A percentile compares a stretch with the other conserved stretches of the same genome.
Conservation (phyloP, 805 yeast genomes). For the Nakazawaea ernobii region DNA sequence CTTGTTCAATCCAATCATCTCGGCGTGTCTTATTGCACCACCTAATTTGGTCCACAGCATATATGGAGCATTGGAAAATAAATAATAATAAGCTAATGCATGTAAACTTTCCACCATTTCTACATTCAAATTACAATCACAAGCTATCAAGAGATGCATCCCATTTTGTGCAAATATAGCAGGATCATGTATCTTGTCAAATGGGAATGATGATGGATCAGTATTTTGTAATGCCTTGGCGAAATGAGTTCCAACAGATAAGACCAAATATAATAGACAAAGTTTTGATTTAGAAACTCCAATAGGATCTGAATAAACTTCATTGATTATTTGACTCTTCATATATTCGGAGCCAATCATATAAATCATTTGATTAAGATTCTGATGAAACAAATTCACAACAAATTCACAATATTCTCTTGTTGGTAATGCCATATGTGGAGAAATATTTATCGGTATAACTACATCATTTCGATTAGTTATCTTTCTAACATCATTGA, state of each 20-base stretch:
- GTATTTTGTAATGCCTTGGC: slow-evolving; percentile 23
- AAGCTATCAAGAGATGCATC: slow-evolving; percentile 22
- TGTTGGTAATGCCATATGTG: slow-evolving; percentile 25
- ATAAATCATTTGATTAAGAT: slow-evolving; percentile 34
- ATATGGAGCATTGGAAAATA: slow-evolving; percentile 31
- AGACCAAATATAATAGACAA: slow-evolving; percentile 31
- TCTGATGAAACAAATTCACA: slow-evolving; percentile 27
- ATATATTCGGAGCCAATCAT: slow-evolving; percentile 31
- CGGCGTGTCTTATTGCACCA: slow-evolving; percentile 35
- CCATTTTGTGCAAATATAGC: slow-evolving; percentile 31
- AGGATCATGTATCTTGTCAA: slow-evolving; percentile 21
- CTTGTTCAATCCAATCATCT: slow-evolving; percentile 35
- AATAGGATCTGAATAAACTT: slow-evolving; percentile 27
- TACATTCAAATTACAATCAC: slow-evolving; percentile 32
- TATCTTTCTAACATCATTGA: not conserved
- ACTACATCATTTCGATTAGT: slow-evolving; percentile 2
- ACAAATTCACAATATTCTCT: slow-evolving; percentile 24
- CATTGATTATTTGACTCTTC: slow-evolving; percentile 21
- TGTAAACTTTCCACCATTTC: slow-evolving; percentile 29
- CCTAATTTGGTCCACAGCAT: slow-evolving; percentile 41
- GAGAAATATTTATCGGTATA: slow-evolving; percentile 8
- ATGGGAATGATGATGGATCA: slow-evolving; percentile 20
- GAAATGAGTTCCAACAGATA: slow-evolving; percentile 36
- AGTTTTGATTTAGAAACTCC: slow-evolving; percentile 21
- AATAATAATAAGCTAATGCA: slow-evolving; percentile 33